Conservation (phyloP, 2,329 filamentous ascomycete species). For the Verticillium nonalfalfae region DNA sequence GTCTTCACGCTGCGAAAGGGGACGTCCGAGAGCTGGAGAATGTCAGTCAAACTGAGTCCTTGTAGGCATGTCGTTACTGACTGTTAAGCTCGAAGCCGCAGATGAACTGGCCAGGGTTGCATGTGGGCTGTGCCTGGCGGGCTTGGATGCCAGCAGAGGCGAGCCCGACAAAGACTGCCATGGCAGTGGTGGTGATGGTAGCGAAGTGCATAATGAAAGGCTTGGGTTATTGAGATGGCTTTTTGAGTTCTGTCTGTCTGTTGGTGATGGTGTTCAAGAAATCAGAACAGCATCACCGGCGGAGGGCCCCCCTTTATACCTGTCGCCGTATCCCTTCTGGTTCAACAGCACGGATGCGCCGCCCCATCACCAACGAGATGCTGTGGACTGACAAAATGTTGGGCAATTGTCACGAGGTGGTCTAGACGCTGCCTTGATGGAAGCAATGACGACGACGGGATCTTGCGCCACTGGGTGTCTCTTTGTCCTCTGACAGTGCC, state of each 20-base stretch:
- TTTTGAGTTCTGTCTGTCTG: not conserved
- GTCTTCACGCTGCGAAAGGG: not conserved
- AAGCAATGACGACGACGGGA: too few species aligned
- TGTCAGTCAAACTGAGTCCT: not conserved
- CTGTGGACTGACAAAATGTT: too few species aligned
- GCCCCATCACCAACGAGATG: too few species aligned
- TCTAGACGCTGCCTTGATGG: too few species aligned
- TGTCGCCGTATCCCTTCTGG: not conserved
- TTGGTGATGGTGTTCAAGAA: not conserved
- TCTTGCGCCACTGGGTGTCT: too few species aligned
- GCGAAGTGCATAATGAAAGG: not conserved
- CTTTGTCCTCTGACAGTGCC: too few species aligned
- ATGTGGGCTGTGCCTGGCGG: not conserved
- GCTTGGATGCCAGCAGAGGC: not conserved
- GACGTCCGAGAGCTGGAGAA: not conserved
- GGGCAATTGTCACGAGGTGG: too few species aligned
- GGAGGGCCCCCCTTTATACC: not conserved
- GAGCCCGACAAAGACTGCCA: not conserved
- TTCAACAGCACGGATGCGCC: too few species aligned
- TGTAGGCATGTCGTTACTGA: not conserved
- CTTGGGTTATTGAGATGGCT: not conserved
- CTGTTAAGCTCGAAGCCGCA: not conserved
- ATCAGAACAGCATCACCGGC: not conserved
- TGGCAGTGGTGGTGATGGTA: not conserved
- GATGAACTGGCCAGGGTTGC: not conserved